Evolutionary conservation across 2,329 filamentous ascomycete genomes (phyloP), one percentile per base, ranked within the genome.

Genomic region (Pseudogymnoascus sp.): DNA sequence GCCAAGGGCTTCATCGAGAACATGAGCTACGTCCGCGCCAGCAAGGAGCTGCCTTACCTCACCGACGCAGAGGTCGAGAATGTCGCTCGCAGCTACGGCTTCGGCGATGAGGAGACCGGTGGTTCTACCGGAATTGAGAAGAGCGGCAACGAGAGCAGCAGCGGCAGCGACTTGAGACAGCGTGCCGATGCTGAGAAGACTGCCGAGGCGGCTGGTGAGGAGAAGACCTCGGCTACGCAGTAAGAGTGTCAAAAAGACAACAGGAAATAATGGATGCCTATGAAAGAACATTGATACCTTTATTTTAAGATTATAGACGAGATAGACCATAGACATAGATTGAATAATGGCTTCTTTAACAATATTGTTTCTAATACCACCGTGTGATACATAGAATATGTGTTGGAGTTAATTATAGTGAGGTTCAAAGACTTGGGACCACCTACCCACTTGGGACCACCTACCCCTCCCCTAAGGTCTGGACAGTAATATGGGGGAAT

Each of bases 21-120:
- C 1, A 85, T 82, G 4, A 82, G 79, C 4, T 85, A 86, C 65
- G 83, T 87, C 62, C 76, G 77, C 66, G 84, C 84, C 4, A 80
- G 82, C 33, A 76, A 81, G 67, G 78, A 85, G 59, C 72, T 87
- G 63, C 84, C 84, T 0, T 77, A 78, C 65, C 74, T 86, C 11
- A 72, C 76, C 3, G 76, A 77, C 8, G 75, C 78, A 47, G 79
- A 85, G 67, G 77, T 85, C 31, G 81, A 85, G 71, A 72, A 76
- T 10, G 47, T 56, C 60, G 60, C 59, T 5, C 38, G 63, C 38
- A 16, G 31, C 18, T 64, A 64, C 33, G 63, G 63, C 33, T 62
- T 64, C n/a, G 40, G 8, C 6, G 60, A 62, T 8, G 60, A 53
- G 47, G 47, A 53, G n/a, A 3, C 10, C 5, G 44, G 12, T 7